Conservation (phyloP, 2,329 filamentous ascomycete species). For the Aphanocladium album region DNA sequence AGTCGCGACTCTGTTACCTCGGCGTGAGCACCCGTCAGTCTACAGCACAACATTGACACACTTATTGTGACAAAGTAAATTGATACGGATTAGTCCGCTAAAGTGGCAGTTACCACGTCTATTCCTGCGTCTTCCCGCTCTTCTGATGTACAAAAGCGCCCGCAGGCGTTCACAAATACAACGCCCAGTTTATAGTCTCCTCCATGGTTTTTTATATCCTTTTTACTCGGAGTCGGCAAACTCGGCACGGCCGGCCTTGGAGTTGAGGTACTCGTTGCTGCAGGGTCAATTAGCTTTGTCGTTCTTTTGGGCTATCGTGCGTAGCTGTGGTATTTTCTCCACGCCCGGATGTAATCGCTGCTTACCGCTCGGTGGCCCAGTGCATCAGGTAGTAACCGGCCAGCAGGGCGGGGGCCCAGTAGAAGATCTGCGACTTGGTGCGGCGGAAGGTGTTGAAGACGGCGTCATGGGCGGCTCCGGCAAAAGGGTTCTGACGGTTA, state of each 20-base stretch:
- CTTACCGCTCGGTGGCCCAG: conserved; percentile 87
- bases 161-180: conserved; percentile 18
- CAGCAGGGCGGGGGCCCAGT: conserved; percentile 75
- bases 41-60: background rate
- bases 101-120: conserved; percentile 9
- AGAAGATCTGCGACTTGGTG: conserved; percentile 80
- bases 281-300: conserved; percentile 14
- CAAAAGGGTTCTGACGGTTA: conserved; percentile 86
- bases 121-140: conserved; percentile 3
- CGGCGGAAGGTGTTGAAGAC: conserved; percentile 95
- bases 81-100: conserved; percentile 6
- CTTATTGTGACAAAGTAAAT: conserved; percentile 9
- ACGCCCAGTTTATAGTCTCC: conserved; percentile 24
- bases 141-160: conserved; percentile 37
- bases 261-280: conserved; percentile 79
- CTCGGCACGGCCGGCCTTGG: conserved; percentile 65
- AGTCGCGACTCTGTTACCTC: no score
- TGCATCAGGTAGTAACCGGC: conserved; percentile 76
- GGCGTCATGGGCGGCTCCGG: conserved; percentile 70
- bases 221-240: conserved; percentile 34
- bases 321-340: no score
- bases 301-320: no score
- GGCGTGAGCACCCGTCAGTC: background rate
- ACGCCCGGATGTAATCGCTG: background rate
- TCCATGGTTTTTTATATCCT: conserved; percentile 5